A percentile compares a stretch with the other conserved stretches of the same genome.
These are phyloP conservation scores for Clonostachys rhizophaga DNA, from an alignment of 2,329 filamentous ascomycete species.

Conservation along the genomic window DNA sequence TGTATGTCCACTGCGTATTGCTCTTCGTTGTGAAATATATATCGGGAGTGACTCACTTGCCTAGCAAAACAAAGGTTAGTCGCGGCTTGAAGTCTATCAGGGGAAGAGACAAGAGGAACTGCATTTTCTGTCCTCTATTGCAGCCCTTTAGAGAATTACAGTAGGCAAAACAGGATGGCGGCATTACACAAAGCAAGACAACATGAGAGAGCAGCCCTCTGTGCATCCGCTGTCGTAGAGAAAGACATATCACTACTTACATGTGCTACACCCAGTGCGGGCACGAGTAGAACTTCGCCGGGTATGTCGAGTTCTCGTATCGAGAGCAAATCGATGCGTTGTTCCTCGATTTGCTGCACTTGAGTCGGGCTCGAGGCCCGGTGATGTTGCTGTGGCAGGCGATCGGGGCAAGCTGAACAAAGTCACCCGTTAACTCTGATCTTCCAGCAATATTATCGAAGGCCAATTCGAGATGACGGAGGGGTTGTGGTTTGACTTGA, in stretches of 20 bases:
- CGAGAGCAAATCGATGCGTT: constrained; percentile 30
- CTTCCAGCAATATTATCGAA: neutral
- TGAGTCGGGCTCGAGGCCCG: constrained; percentile 8
- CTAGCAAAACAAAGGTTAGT: constrained; percentile 7
- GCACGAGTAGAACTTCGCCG: constrained; percentile 29
- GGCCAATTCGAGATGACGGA: neutral
- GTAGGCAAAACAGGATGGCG: neutral
- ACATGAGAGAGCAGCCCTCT: neutral
- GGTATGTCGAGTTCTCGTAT: constrained; percentile 27
- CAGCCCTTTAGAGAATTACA: neutral
- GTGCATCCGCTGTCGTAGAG: too few species aligned
- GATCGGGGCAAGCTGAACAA: neutral
- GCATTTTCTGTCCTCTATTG: neutral
- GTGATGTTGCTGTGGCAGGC: constrained; percentile 6
- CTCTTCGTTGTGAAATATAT: too few species aligned
- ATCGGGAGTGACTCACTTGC: constrained; percentile 20
- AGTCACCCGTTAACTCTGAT: neutral
- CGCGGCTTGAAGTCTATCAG: neutral
- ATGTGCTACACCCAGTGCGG: constrained; percentile 29
- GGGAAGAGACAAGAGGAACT: neutral
- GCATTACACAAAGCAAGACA: neutral
- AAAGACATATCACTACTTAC: constrained; percentile 16
- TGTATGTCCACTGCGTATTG: too few species aligned
- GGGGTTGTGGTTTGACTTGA: too few species aligned
- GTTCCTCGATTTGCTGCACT: constrained; percentile 15